Conservation (phyloP, 371 early-diverging fungal species). For the Mortierella sp. region DNA sequence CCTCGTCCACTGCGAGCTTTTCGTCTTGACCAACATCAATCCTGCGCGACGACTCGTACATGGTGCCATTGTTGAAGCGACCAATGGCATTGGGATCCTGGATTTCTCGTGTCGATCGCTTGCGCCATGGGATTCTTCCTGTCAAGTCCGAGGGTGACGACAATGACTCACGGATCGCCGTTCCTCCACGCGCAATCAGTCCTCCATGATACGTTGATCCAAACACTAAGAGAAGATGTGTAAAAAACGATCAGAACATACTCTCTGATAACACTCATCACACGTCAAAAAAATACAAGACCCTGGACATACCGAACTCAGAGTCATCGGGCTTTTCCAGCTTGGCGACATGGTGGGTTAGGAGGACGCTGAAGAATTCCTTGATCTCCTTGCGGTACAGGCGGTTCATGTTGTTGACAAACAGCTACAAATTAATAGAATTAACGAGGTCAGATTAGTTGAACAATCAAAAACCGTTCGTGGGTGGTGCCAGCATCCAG, state of each 20-base stretch:
- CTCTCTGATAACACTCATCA: not conserved
- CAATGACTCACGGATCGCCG: conserved; percentile 54
- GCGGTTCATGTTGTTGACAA: conserved; percentile 71
- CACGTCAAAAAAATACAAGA: not conserved
- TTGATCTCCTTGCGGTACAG: conserved; percentile 73
- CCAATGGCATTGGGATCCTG: conserved; percentile 10
- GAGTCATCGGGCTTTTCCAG: conserved; percentile 60
- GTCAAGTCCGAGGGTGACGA: conserved; percentile 51
- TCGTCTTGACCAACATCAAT: conserved; percentile 64
- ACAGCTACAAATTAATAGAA: conserved; percentile 53
- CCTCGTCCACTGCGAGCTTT: conserved; percentile 70
- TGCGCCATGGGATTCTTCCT: conserved; percentile 54
- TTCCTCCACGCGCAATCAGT: conserved; percentile 50
- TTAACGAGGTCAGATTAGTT: not conserved
- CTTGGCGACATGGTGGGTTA: conserved; percentile 45
- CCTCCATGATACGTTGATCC: conserved; percentile 54
- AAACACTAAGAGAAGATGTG: conserved; percentile 27
- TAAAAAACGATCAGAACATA: too few relatives aligned
- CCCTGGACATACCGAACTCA: conserved; percentile 48
- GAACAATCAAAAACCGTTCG: not conserved
- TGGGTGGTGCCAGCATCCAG: not conserved
- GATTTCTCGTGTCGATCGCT: conserved; percentile 45
- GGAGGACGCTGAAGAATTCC: conserved; percentile 63
- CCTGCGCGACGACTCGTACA: conserved; percentile 50
- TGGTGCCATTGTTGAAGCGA: conserved; percentile 23